Percentiles rank a stretch among this genome's conserved stretches.
These are phyloP conservation scores for Elasticomyces elasticus DNA, from an alignment of 495 filamentous ascomycete species.

Conservation along the genomic window DNA sequence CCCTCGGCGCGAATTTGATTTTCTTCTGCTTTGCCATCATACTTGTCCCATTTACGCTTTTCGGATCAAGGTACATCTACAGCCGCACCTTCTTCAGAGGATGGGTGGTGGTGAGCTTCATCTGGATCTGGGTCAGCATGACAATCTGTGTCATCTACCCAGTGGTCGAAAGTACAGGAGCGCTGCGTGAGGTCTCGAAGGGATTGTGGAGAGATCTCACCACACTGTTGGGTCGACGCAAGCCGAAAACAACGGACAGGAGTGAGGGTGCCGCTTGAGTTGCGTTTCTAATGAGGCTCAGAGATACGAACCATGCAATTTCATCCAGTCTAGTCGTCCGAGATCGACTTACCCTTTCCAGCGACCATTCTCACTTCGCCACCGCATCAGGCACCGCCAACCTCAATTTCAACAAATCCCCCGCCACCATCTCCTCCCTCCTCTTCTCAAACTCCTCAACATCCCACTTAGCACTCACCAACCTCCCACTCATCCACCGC, in stretches of 20 bases:
- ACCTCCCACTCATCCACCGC: constrained; percentile 38
- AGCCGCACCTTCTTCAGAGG: constrained; percentile 33
- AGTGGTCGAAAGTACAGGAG: constrained; percentile 33
- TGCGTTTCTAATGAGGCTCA: no score
- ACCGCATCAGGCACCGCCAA: no score
- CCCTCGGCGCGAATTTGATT: constrained; percentile 25
- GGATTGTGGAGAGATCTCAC: constrained; percentile 13
- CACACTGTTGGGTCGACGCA: constrained; percentile 8
- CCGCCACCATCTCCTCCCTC: constrained; percentile 24
- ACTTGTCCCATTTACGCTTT: constrained; percentile 37
- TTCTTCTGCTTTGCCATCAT: constrained; percentile 32
- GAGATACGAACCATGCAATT: no score
- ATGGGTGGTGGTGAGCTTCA: constrained; percentile 38
- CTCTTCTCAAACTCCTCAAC: constrained; percentile 22
- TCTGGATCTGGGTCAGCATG: constrained; percentile 38
- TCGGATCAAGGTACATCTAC: constrained; percentile 34
- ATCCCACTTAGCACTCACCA: constrained; percentile 30
- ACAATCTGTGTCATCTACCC: constrained; percentile 38
- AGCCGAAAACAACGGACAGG: background rate
- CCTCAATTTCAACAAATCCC: constrained; percentile 23
- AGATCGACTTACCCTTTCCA: no score
- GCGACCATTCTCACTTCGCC: no score
- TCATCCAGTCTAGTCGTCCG: no score
- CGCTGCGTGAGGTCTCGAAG: constrained; percentile 18
- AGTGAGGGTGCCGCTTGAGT: background rate